A percentile compares a stretch with the other conserved stretches of the same genome.
These are phyloP conservation scores for Neofusicoccum ribis DNA, from an alignment of 2,329 filamentous ascomycete genomes.

Conservation along the genomic window DNA sequence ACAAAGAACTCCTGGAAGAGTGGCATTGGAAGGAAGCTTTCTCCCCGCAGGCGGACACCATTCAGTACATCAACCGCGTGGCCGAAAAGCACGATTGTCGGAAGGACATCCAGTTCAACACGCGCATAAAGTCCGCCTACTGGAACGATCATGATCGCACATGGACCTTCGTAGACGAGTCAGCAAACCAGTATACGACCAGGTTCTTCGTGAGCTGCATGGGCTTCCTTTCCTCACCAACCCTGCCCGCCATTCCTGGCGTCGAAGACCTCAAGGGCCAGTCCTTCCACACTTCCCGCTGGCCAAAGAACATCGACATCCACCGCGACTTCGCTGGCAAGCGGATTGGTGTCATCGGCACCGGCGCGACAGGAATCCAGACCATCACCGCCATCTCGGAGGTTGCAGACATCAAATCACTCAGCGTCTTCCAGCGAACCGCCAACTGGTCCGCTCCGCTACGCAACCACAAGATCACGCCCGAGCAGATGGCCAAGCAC, in stretches of 20 bases:
- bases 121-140: conserved; percentile 21
- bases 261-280: too few species aligned
- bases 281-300: too few species aligned
- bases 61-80: conserved; percentile 31
- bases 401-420: conserved; percentile 9
- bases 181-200: conserved; percentile 14
- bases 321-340: conserved; percentile 13
- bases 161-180: conserved; percentile 23
- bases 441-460: conserved; percentile 27
- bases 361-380: too few species aligned
- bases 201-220: conserved; percentile 23
- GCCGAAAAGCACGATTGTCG: conserved; percentile 26
- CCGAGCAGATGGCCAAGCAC: conserved; percentile 36
- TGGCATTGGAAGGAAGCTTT: conserved; percentile 26
- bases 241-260: conserved; percentile 18
- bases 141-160: neutral
- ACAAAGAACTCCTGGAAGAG: conserved; percentile 26
- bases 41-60: conserved; percentile 28
- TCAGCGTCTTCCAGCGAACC: conserved; percentile 23
- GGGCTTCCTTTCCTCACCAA: conserved; percentile 24
- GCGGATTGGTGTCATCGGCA: too few species aligned
- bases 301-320: too few species aligned
- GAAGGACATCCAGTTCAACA: conserved; percentile 26
- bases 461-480: conserved; percentile 22
- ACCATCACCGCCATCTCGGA: conserved; percentile 24